Conservation (phyloP, 1,139 yeast species). For the Blastobotrys malaysiensis region DNA sequence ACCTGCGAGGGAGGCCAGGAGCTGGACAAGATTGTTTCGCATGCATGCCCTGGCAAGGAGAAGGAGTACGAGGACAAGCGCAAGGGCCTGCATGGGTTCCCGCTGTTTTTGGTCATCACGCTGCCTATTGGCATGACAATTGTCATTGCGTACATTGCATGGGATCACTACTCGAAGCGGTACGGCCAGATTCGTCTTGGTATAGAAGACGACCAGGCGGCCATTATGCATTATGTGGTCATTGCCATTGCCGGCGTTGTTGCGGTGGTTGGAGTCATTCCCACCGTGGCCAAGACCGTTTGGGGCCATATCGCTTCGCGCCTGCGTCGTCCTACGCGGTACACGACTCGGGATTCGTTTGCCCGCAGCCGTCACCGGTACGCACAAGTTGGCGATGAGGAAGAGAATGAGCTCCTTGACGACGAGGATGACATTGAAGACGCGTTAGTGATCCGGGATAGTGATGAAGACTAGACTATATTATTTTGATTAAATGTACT, state of each 20-base stretch:
- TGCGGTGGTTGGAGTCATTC: slow-evolving; percentile 31
- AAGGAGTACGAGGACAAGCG: slow-evolving; percentile 54
- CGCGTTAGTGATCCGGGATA: slow-evolving; percentile 22
- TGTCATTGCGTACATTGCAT: slow-evolving; percentile 63
- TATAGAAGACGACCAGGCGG: slow-evolving; percentile 46
- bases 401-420: slow-evolving; percentile 26
- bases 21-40: slow-evolving; percentile 61
- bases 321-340: slow-evolving; percentile 12
- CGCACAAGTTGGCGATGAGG: slow-evolving; percentile 25
- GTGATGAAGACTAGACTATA: slow-evolving; percentile 13
- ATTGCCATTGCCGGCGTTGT: slow-evolving; percentile 32
- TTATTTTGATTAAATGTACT: background rate
- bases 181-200: slow-evolving; percentile 86
- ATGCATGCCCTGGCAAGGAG: slow-evolving; percentile 85
- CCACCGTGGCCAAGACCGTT: slow-evolving; percentile 19
- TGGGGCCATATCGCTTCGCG: slow-evolving; percentile 11
- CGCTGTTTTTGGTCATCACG: slow-evolving; percentile 46
- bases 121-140: slow-evolving; percentile 57
- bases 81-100: slow-evolving; percentile 53
- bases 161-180: slow-evolving; percentile 72
- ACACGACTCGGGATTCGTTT: slow-evolving; percentile 25
- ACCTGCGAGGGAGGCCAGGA: slow-evolving; percentile 69
- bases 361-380: slow-evolving; percentile 21
- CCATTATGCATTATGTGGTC: slow-evolving; percentile 22
- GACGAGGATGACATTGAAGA: slow-evolving; percentile 25